Evolutionary conservation across 2,329 filamentous ascomycete genomes (phyloP), one percentile per base, ranked within the genome.

Genomic region (Colletotrichum sp.): DNA sequence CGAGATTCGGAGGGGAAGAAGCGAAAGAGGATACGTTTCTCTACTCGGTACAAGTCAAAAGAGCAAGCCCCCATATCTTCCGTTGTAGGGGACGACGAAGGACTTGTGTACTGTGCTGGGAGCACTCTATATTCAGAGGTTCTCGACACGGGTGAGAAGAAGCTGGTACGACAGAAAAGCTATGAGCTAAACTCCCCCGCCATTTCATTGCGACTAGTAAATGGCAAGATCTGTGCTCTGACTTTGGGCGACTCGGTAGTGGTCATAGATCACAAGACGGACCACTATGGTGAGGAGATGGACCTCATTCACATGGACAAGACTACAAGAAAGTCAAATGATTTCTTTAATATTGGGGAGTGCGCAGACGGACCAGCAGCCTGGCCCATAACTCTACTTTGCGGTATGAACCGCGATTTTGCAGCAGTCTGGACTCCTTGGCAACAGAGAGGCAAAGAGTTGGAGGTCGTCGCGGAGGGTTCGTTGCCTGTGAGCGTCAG

Each of bases 81-180:
- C 1, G 87, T 93, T 2, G 84, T 90, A 3, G 88, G 90, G 7
- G 89, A 90, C 74, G 86, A 88, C 5, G 86, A 90, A 72, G 86
- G 91, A 75, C 82, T 94, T 64, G 88, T 94, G 78, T 88, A 90
- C 83, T 90, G 91, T 81, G 83, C 86, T 77, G 86, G 93, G 76
- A 84, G 81, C 16, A 86, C 81, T 3, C 81, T 96, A 2, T 87
- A 90, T 67, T 93, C 90, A 86, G 88, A 92, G 52, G 83, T 87
- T 21, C 86, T 93, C 4, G 88, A 92, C 71, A 76, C 85, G 3
- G 79, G 78, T 5, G 86, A 90, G 36, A 92, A 88, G 80, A 90
- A 86, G 74, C 84, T 93, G 58, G 88, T 84, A 71, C 81, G 84
- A 7, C 82, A 86, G 72, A 89, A 87, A 57, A 82, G 84, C 34